Conservation (phyloP, 345 rosid species). For the Populus ilicifolia region DNA sequence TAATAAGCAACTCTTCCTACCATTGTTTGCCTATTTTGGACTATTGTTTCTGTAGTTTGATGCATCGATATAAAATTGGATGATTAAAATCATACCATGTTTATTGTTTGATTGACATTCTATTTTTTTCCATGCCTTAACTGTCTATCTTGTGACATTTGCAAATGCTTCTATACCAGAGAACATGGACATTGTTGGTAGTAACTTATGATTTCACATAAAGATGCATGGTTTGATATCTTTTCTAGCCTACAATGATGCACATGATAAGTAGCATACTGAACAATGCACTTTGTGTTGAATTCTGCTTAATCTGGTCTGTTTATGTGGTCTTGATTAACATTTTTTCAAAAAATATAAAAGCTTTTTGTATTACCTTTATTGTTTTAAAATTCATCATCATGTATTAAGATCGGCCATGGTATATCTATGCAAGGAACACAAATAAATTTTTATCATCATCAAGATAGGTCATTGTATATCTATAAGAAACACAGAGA, state of each 20-base stretch:
- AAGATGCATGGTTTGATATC: not conserved
- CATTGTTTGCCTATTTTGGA: conserved; percentile 10
- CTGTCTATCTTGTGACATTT: not conserved
- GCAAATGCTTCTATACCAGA: not conserved
- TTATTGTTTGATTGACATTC: not conserved
- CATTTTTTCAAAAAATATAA: too few relatives aligned
- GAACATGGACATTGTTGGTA: not conserved
- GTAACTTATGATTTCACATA: too few relatives aligned
- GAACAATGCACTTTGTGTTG: too few relatives aligned
- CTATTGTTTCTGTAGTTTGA: not conserved
- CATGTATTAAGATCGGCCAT: not conserved
- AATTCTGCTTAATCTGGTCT: too few relatives aligned
- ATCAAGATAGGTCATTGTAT: not conserved
- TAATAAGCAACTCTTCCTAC: conserved; percentile 36
- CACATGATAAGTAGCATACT: too few relatives aligned
- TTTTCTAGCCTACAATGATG: not conserved
- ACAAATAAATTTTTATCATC: not conserved
- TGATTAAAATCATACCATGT: too few relatives aligned
- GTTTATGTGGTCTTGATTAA: not conserved
- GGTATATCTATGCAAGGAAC: not conserved
- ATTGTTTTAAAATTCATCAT: not conserved
- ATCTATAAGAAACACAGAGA: not conserved
- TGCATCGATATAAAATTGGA: not conserved
- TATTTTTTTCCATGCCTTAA: not conserved
- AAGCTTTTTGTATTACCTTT: not conserved